phyloP scores from a whole-genome alignment of 1,284 basidiomycete genomes.

The Anthracocystis walkeri region DNA sequence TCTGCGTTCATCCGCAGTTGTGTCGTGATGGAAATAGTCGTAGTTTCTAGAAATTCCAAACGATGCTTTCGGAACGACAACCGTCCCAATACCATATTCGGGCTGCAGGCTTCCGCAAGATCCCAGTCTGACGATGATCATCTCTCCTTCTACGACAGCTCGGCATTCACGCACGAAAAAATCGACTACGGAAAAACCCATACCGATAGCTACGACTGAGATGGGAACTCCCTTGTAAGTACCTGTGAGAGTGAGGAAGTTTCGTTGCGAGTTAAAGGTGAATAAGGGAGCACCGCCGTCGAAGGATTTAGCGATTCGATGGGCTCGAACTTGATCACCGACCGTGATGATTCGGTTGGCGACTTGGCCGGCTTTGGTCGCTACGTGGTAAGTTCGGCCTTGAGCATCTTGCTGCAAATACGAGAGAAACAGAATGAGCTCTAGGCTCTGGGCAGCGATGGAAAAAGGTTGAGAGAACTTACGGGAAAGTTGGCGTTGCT shows the following conservation, averaged over 20 bases:
- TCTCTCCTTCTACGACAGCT: constrained; percentile 81
- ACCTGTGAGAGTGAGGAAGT: constrained; percentile 84
- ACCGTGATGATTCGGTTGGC: constrained; percentile 85
- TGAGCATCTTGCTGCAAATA: constrained; percentile 47
- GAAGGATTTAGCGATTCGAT: constrained; percentile 75
- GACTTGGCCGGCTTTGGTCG: constrained; percentile 70
- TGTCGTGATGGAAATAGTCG: constrained; percentile 73
- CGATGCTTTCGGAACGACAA: constrained; percentile 79
- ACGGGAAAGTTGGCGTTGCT: constrained; percentile 61
- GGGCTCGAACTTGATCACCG: constrained; percentile 79
- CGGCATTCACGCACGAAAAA: constrained; percentile 85
- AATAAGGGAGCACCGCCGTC: constrained; percentile 74
- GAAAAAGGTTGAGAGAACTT: not conserved
- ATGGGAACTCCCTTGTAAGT: constrained; percentile 78
- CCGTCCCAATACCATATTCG: constrained; percentile 77
- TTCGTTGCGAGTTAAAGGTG: constrained; percentile 78
- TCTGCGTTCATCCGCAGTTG: constrained; percentile 32
- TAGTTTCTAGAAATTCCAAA: constrained; percentile 80
- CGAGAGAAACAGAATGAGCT: not conserved
- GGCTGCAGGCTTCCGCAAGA: constrained; percentile 79
- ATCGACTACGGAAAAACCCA: constrained; percentile 76
- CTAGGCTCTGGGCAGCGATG: too few relatives aligned
- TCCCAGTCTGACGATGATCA: constrained; percentile 73
- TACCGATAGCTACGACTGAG: constrained; percentile 83
- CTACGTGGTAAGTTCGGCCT: constrained; percentile 57